Base-by-base conservation (phyloP, 768 basidiomycete species). In the Termitomyces sp. region DNA sequence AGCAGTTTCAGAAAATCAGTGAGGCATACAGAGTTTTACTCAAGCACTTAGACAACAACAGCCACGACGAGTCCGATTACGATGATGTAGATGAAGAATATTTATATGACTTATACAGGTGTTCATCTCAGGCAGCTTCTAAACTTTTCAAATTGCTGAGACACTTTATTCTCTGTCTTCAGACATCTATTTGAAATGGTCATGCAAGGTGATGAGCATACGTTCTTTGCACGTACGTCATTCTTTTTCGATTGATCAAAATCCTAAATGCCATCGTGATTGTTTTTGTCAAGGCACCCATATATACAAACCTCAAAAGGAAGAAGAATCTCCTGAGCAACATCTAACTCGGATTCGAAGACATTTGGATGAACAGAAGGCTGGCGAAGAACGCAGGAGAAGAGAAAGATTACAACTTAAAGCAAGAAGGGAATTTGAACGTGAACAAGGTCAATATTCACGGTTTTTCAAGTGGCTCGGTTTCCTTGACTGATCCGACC, bases 1-100 rank as follows among this genome's bases (percentile, higher is more conserved):
- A 75, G 3, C 76, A 85, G 66, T 91, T 92, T 65, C 88, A 91
- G 70, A 72, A 75, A 53, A 68, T 92, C 46, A 79, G 85, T 58
- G 86, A 83, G 57, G 88, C 89, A 5, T 92, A 89, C 71, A 77
- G 79, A 47, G 66, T 80, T 32, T 75, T 91, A 28, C 68, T 81
- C 55, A 80, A 80, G 59, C 79, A 87, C 63, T 69, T 85, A 24
- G 71, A 74, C 12, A 68, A 73, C 24, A 70, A 76, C 16, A 69
- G 75, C 48, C 69, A 71, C 35, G 63, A 73, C 26, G 71, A 70
- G 10, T 52, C 51, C 20, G 64, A 72, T 32, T 68, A 70, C 26
- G 64, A 68, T 28, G 70, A 73, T 51, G 73, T 71, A 10, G 63
- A 68, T 18, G 70, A 70, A 36, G 62, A 65, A 38, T 71, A 68